phyloP scores from a whole-genome alignment of 2,329 filamentous ascomycete species.

The Cordyceps tenuipes region DNA sequence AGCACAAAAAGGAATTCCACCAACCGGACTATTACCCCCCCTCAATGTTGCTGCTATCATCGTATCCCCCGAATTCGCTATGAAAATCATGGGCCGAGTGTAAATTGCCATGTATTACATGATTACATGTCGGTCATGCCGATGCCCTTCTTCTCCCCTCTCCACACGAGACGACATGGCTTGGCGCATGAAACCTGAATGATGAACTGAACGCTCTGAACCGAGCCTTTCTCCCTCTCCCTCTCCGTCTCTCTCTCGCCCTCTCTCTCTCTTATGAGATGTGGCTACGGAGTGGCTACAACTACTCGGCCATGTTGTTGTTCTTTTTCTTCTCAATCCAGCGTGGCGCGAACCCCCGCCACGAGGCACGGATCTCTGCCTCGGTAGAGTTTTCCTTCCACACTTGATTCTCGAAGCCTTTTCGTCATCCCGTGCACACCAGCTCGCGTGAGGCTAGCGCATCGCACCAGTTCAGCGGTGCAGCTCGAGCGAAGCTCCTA shows the following conservation, averaged over 20 bases:
- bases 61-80: not conserved
- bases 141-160: not conserved
- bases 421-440: not conserved
- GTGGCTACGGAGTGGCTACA: too few relatives aligned
- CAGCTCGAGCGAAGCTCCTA: too few relatives aligned
- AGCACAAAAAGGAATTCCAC: too few relatives aligned
- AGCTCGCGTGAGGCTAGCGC: not conserved
- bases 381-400: constrained; percentile 4
- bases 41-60: not conserved
- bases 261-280: too few relatives aligned
- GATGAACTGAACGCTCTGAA: not conserved
- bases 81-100: not conserved
- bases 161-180: not conserved
- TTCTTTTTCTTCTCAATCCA: not conserved
- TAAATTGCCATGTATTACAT: not conserved
- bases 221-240: not conserved
- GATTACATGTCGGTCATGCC: not conserved
- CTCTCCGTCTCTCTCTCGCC: not conserved
- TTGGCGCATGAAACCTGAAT: not conserved
- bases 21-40: too few relatives aligned
- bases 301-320: too few relatives aligned
- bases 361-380: not conserved
- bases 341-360: not conserved
- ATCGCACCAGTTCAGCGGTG: too few relatives aligned
- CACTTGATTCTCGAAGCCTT: constrained; percentile 5